Conservation (phyloP, 345 rosid species). For the Brassica cretica region DNA sequence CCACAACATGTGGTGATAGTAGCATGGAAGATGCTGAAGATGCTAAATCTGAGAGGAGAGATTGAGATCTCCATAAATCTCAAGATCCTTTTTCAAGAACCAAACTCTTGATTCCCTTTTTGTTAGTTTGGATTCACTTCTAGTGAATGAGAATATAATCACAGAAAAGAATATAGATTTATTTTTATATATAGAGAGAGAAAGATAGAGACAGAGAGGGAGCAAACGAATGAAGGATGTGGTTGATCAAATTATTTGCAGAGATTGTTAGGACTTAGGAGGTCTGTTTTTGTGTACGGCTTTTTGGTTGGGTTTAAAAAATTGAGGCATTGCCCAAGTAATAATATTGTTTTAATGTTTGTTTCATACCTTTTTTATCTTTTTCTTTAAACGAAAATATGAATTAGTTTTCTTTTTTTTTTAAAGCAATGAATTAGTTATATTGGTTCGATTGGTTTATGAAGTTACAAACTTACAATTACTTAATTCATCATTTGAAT, state of each 20-base stretch:
- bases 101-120: not conserved
- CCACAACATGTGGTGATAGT: constrained; percentile 62
- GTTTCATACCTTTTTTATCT: no score
- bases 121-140: constrained; percentile 29
- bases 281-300: no score
- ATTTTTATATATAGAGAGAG: not conserved
- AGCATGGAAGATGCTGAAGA: constrained; percentile 79
- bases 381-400: no score
- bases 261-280: no score
- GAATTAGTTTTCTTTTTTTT: no score
- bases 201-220: not conserved
- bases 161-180: constrained; percentile 20
- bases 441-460: no score
- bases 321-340: no score
- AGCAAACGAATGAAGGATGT: constrained; percentile 16
- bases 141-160: constrained; percentile 33
- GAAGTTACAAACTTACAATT: no score
- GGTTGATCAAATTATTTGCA: not conserved
- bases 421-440: no score
- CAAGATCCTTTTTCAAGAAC: constrained; percentile 49
- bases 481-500: no score
- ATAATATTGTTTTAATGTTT: no score
- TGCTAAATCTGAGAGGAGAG: constrained; percentile 65
- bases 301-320: no score
- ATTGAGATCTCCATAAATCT: constrained; percentile 46